These are phyloP conservation scores for Tritrichomonas musculus DNA, from an alignment of 208 protist genomes.

Conservation along the genomic window DNA sequence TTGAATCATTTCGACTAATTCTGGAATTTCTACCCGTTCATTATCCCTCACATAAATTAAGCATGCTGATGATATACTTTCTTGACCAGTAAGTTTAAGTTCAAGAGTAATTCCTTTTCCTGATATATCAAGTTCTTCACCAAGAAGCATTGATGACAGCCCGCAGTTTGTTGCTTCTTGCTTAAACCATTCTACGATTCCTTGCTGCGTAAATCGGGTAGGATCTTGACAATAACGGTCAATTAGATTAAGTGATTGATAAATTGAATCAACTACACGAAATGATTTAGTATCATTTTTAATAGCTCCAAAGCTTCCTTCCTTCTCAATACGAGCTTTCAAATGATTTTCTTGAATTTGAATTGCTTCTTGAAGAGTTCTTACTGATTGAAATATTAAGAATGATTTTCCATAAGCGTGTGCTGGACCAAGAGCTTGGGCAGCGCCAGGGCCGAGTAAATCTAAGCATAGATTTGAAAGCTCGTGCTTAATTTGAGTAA, in stretches of 20 bases:
- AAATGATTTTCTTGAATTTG: neutral
- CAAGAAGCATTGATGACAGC: neutral
- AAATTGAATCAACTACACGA: conserved; percentile 26
- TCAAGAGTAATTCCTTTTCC: neutral
- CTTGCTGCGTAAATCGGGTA: neutral
- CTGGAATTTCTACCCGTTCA: neutral
- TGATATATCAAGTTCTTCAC: neutral
- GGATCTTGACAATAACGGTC: neutral
- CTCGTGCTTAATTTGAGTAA: neutral
- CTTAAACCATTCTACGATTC: conserved; percentile 23
- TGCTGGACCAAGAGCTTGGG: neutral
- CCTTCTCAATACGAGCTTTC: neutral
- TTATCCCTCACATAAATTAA: neutral
- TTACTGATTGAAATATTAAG: neutral
- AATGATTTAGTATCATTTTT: neutral
- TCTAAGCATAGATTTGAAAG: neutral
- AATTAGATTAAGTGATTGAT: neutral
- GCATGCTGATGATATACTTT: neutral
- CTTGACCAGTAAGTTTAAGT: neutral
- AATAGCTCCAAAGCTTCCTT: neutral
- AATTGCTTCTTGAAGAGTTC: conserved; percentile 21
- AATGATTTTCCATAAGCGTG: conserved; percentile 25
- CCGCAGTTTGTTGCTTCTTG: conserved; percentile 19
- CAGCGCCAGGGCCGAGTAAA: neutral
- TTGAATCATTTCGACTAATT: neutral